Evolutionary conservation across 2,329 filamentous ascomycete genomes (phyloP).

Genomic region (Chaetomiaceae sp.): DNA sequence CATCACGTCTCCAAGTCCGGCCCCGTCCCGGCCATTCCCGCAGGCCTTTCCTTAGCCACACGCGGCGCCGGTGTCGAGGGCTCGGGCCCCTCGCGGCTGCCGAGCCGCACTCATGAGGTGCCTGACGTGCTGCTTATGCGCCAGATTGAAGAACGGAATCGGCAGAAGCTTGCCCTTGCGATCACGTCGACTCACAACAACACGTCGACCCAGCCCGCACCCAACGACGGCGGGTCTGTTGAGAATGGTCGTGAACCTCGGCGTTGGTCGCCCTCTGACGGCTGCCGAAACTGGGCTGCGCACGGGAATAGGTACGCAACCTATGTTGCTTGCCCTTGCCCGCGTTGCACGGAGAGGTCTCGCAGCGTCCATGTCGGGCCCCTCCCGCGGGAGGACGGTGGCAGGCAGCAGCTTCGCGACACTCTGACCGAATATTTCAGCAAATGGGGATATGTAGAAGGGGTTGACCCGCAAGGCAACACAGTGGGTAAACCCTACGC

Average conservation of each 20-base stretch:
- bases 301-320: background rate
- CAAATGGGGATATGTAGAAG: constrained; percentile 10
- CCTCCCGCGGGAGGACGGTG: background rate
- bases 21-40: background rate
- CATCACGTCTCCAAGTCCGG: constrained; percentile 16
- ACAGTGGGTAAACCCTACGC: background rate
- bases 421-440: background rate
- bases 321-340: background rate
- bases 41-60: background rate
- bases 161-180: too few species aligned
- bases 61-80: background rate
- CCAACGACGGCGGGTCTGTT: background rate
- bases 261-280: background rate
- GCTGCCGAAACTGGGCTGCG: background rate
- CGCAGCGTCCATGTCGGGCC: background rate
- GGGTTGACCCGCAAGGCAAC: background rate
- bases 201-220: background rate
- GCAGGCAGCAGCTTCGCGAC: background rate
- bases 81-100: constrained; percentile 17
- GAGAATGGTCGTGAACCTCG: too few species aligned
- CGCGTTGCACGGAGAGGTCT: background rate
- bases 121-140: too few species aligned
- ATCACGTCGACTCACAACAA: too few species aligned
- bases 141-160: background rate
- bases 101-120: background rate